These are phyloP conservation scores for Barnettozyma botsteinii DNA, from an alignment of 805 yeast genomes.

Conservation along the genomic window DNA sequence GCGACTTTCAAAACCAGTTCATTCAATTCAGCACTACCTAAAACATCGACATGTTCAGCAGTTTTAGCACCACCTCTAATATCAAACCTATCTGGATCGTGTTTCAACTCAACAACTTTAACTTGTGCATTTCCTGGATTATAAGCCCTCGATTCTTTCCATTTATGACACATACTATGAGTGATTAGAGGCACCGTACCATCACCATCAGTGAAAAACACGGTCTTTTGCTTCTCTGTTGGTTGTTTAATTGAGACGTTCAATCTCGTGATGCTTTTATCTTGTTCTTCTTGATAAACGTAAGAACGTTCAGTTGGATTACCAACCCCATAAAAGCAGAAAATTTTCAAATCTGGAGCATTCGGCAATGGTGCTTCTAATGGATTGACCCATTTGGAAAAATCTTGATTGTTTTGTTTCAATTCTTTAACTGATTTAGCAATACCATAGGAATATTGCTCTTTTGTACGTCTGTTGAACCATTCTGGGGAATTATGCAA, in stretches of 20 bases:
- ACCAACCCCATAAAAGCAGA: conserved; percentile 93
- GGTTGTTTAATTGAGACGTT: conserved; percentile 69
- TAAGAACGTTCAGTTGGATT: conserved; percentile 95
- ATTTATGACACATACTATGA: conserved; percentile 86
- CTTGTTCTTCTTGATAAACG: conserved; percentile 66
- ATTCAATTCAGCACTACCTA: conserved; percentile 89
- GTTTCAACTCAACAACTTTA: conserved; percentile 82
- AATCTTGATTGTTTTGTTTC: conserved; percentile 57
- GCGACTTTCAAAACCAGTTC: conserved; percentile 81
- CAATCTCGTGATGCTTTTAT: conserved; percentile 45
- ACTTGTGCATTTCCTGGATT: conserved; percentile 77
- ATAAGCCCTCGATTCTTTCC: conserved; percentile 66
- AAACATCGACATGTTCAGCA: conserved; percentile 95
- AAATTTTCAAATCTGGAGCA: conserved; percentile 89
- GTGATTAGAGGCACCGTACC: conserved; percentile 89
- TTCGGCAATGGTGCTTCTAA: conserved; percentile 85
- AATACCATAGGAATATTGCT: conserved; percentile 75
- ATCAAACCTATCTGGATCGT: conserved; percentile 91
- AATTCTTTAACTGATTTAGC: conserved; percentile 60
- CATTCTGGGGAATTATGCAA: conserved; percentile 66
- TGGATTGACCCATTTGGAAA: conserved; percentile 89
- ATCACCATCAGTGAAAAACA: conserved; percentile 86
- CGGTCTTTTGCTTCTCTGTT: conserved; percentile 52
- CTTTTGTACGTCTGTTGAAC: conserved; percentile 59
- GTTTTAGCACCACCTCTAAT: conserved; percentile 96